Conservation (phyloP, 75 land plant genomes). For the Pinus albicaulis region DNA sequence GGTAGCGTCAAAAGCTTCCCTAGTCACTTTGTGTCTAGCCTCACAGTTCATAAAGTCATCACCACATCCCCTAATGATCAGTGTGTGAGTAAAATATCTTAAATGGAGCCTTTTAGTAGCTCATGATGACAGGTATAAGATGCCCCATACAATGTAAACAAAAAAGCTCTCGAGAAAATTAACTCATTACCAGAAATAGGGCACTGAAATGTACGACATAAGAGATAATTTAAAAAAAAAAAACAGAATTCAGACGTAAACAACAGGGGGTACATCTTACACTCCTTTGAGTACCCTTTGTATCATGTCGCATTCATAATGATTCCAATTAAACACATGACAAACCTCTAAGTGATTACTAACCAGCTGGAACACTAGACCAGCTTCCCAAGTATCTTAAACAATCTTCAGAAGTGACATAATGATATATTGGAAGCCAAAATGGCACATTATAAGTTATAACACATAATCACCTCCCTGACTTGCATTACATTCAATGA, state of each 20-base stretch:
- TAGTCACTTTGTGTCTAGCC: too few relatives aligned
- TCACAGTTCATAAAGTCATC: too few relatives aligned
- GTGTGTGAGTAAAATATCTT: not conserved
- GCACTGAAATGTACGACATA: not conserved
- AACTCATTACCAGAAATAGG: not conserved
- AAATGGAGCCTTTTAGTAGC: not conserved
- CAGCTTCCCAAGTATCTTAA: not conserved
- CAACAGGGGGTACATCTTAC: not conserved
- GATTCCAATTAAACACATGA: not conserved
- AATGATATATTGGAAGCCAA: too few relatives aligned
- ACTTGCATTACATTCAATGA: not conserved
- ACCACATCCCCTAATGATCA: too few relatives aligned
- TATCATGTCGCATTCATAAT: not conserved
- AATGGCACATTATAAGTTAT: too few relatives aligned
- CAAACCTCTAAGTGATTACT: not conserved
- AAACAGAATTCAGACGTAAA: not conserved
- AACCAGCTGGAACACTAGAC: not conserved
- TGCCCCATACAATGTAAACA: not conserved
- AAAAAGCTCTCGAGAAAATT: not conserved
- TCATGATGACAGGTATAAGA: not conserved
- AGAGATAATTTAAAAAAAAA: too few relatives aligned
- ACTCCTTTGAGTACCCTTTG: not conserved
- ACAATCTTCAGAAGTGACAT: not conserved
- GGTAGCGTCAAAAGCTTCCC: too few relatives aligned
- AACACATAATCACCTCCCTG: not conserved